A percentile compares a stretch with the other conserved stretches of the same genome.
Evolutionary conservation across 1,284 basidiomycete genomes (phyloP).

Genomic region (Heimioporus retisporus): DNA sequence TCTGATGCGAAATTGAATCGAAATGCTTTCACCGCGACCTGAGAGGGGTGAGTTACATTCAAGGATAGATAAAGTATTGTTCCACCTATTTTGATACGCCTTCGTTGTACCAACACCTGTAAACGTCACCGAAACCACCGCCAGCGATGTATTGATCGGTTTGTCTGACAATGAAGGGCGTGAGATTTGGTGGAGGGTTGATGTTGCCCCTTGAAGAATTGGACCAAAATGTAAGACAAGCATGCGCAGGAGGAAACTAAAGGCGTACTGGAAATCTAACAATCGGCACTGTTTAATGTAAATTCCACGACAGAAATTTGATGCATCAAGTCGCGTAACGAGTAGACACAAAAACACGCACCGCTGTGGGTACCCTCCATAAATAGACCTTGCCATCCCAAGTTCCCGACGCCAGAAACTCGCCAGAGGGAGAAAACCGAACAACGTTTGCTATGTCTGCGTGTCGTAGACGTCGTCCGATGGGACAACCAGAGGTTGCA

Average conservation of each 20-base stretch:
- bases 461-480: background rate
- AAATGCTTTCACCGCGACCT: background rate
- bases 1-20: background rate
- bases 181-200: background rate
- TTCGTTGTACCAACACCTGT: background rate
- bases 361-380: conserved; percentile 9
- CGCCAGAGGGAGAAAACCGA: conserved; percentile 16
- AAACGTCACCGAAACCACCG: background rate
- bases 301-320: no score
- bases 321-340: no score
- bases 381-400: background rate
- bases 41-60: background rate
- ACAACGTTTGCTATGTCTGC: background rate
- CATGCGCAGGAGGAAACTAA: background rate
- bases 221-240: background rate
- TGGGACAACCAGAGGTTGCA: background rate
- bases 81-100: background rate
- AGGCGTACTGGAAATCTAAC: background rate
- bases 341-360: no score
- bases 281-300: no score
- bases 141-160: background rate
- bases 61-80: background rate
- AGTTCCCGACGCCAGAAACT: conserved; percentile 12
- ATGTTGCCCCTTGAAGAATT: no score
- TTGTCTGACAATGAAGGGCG: background rate